Evolutionary conservation across 2,329 filamentous ascomycete genomes (phyloP).

Genomic region (Cordyceps tenuipes): DNA sequence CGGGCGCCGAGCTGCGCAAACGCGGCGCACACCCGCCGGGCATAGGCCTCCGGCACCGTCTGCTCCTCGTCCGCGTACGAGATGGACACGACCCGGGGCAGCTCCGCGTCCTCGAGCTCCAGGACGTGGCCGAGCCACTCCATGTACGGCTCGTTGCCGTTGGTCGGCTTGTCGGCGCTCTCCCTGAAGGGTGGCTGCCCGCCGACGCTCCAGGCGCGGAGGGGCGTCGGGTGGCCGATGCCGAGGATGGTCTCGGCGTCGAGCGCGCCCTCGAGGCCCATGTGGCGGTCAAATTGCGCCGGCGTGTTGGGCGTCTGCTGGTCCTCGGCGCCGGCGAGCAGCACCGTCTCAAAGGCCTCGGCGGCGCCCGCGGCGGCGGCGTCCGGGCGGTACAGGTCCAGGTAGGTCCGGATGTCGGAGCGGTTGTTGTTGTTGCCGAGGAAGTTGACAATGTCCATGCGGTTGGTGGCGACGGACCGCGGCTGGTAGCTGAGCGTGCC

Average conservation of each 20-base stretch:
- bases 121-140: conserved; percentile 55
- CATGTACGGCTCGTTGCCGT: conserved; percentile 60
- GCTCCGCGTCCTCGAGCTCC: conserved; percentile 34
- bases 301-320: conserved; percentile 10
- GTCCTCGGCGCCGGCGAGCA: background rate
- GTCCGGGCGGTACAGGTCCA: background rate
- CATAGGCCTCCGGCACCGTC: conserved; percentile 50
- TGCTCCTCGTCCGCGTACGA: conserved; percentile 63
- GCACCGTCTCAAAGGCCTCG: background rate
- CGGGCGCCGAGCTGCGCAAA: conserved; percentile 56
- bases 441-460: conserved; percentile 11
- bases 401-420: conserved; percentile 6
- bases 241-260: conserved; percentile 11
- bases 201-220: conserved; percentile 8
- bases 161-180: conserved; percentile 21
- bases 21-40: conserved; percentile 48
- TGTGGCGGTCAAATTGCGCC: conserved; percentile 1
- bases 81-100: conserved; percentile 54
- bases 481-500: conserved; percentile 5
- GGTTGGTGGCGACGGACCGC: background rate
- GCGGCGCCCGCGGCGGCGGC: conserved; percentile 1
- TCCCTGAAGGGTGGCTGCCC: conserved; percentile 3
- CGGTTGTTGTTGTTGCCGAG: conserved; percentile 13
- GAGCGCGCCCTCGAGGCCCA: conserved; percentile 3
- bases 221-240: conserved; percentile 7